Base-by-base conservation (phyloP, 164 flowering plant genomes). In the Vitis amurensis region DNA sequence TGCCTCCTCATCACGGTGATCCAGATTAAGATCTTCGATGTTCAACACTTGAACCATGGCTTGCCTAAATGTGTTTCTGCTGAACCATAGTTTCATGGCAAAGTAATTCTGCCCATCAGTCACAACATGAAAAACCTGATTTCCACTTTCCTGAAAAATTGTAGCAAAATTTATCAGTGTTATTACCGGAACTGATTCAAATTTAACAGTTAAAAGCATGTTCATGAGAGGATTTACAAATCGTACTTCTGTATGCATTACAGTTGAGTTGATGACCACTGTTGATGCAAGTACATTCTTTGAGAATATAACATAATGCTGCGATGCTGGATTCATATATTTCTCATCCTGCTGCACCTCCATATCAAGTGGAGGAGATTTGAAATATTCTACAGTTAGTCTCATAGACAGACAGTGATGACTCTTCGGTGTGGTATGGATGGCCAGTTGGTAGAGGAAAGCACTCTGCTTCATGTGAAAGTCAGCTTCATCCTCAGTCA, bases 401-500 rank as follows among this genome's bases (percentile, higher is more conserved):
- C 90, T 84, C 97, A 93, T 90, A 16, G 95, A 88, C 51, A 96
- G 79, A 73, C 99, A 96, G 80, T 96, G 99, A 16, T 80, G 89
- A 78, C 97, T 89, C 78, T 96, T 96, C 23, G 99, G 97, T 84
- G 86, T 86, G 55, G 99, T 96, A 78, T 90, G 97, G 55, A 90
- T 92, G 17, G 89, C 89, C 69, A 96, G 91, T 74, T 91, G 89
- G 81, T 87, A 90, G 56, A 96, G 91, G 81, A 87, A 96, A 68
- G 97, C 94, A 83, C 98, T 93, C 76, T 93, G 99, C 81, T 84
- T 93, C 91, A 80, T 89, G 85, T 96, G 98, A 70, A 93, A 96
- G 68, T 82, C 82, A n/a, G 93, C 91, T 79, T 96, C 99, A 71
- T 96, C 99, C 83, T 91, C 93, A 8, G 97, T 90, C 77, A 96